Conservation (phyloP, 352 stramenopile genomes). For the Phytopythium delawarense region DNA sequence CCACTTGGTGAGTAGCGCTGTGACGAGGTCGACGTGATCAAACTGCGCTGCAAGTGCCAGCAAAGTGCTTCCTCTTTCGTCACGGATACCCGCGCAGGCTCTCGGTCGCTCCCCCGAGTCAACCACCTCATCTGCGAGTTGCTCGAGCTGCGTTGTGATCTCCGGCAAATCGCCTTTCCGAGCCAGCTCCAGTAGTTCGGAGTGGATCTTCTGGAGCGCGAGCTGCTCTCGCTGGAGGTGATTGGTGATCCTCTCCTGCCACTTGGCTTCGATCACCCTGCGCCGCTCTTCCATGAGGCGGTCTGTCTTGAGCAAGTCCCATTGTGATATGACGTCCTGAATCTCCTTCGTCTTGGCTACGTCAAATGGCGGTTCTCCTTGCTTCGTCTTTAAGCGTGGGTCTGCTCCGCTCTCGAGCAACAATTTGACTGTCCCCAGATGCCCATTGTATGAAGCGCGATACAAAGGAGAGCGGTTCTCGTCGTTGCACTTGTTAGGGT, state of each 20-base stretch:
- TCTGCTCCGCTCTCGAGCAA: conserved; percentile 75
- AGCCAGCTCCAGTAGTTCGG: conserved; percentile 63
- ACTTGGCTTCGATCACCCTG: conserved; percentile 68
- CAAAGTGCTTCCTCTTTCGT: conserved; percentile 76
- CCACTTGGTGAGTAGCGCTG: conserved; percentile 58
- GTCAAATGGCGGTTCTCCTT: conserved; percentile 82
- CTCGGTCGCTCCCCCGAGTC: conserved; percentile 54
- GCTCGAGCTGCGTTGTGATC: conserved; percentile 56
- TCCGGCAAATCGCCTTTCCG: conserved; percentile 36
- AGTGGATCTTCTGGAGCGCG: conserved; percentile 76
- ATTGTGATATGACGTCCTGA: conserved; percentile 48
- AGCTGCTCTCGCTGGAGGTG: conserved; percentile 84
- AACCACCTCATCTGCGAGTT: conserved; percentile 71
- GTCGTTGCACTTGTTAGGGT: conserved; percentile 88
- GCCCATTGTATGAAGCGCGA: conserved; percentile 84
- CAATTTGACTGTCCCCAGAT: conserved; percentile 57
- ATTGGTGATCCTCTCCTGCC: conserved; percentile 81
- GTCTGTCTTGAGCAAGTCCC: conserved; percentile 72
- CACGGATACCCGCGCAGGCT: conserved; percentile 63
- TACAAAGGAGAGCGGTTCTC: conserved; percentile 79
- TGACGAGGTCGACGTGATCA: conserved; percentile 56
- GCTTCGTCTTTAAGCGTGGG: conserved; percentile 57
- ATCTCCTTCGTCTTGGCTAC: conserved; percentile 79
- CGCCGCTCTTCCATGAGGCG: conserved; percentile 56
- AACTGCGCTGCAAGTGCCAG: conserved; percentile 71